A percentile compares a stretch with the other conserved stretches of the same genome.
Evolutionary conservation across 73 alveolate species (phyloP).

Genomic region (Tetrahymena elliotti): DNA sequence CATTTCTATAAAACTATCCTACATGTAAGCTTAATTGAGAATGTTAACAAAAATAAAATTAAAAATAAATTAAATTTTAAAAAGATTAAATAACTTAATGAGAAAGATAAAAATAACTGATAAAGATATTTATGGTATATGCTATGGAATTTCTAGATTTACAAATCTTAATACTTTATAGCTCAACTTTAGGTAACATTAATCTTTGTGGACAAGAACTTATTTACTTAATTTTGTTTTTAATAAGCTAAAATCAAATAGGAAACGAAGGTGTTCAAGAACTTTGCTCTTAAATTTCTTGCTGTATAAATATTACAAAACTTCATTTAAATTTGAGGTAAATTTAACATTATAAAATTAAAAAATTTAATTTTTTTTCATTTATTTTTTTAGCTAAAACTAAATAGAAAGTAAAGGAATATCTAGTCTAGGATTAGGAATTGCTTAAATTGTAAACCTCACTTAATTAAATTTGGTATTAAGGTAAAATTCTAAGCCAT

Average conservation of each 20-base stretch:
- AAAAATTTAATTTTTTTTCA: background rate
- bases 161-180: background rate
- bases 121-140: background rate
- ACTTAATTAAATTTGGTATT: background rate
- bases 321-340: background rate
- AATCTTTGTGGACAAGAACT: background rate
- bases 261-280: background rate
- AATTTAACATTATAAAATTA: background rate
- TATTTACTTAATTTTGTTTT: background rate
- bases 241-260: background rate
- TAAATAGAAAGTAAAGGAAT: background rate
- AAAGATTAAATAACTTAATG: background rate
- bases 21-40: background rate
- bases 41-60: background rate
- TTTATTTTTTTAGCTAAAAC: background rate
- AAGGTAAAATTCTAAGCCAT: background rate
- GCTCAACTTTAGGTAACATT: background rate
- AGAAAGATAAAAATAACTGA: background rate
- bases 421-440: background rate
- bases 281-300: background rate
- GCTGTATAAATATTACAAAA: background rate
- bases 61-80: background rate
- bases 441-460: background rate
- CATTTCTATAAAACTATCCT: background rate
- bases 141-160: background rate